phyloP scores from a whole-genome alignment of 495 filamentous ascomycete genomes.

The Elaphomyces granulatus region DNA sequence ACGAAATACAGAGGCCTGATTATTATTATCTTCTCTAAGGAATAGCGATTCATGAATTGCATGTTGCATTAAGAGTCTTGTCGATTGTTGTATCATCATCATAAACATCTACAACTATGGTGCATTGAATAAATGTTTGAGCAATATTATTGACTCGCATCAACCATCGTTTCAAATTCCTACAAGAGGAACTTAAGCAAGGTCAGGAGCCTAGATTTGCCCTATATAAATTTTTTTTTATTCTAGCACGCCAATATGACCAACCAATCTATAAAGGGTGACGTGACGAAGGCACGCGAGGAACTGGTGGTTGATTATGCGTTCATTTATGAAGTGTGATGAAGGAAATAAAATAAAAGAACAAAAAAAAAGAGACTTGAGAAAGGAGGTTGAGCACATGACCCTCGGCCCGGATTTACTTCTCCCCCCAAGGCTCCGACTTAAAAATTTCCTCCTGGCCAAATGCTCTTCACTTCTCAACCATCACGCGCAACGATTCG shows the following conservation, averaged over 20 bases:
- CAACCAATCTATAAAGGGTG: slow-evolving; percentile 30
- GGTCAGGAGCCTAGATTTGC: slow-evolving; percentile 21
- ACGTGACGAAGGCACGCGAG: slow-evolving; percentile 10
- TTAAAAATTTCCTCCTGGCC: neutral
- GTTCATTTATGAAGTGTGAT: slow-evolving; percentile 35
- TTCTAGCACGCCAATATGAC: slow-evolving; percentile 43
- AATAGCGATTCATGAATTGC: no score
- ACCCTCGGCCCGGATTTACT: neutral
- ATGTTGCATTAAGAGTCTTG: no score
- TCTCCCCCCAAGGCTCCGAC: neutral
- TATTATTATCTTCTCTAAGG: no score
- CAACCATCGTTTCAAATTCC: slow-evolving; percentile 21
- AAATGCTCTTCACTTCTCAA: neutral
- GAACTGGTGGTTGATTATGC: slow-evolving; percentile 42
- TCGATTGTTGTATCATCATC: no score
- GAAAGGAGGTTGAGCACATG: neutral
- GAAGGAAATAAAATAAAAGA: slow-evolving; percentile 15
- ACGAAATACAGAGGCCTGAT: no score
- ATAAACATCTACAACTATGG: no score
- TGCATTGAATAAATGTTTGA: no score
- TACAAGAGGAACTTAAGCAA: slow-evolving; percentile 11
- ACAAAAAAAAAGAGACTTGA: neutral
- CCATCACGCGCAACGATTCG: neutral
- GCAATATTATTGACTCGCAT: slow-evolving; percentile 28
- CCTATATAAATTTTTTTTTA: slow-evolving; percentile 9